Evolutionary conservation across 1,284 basidiomycete genomes (phyloP).

Genomic region (Laetiporus sulphureus): DNA sequence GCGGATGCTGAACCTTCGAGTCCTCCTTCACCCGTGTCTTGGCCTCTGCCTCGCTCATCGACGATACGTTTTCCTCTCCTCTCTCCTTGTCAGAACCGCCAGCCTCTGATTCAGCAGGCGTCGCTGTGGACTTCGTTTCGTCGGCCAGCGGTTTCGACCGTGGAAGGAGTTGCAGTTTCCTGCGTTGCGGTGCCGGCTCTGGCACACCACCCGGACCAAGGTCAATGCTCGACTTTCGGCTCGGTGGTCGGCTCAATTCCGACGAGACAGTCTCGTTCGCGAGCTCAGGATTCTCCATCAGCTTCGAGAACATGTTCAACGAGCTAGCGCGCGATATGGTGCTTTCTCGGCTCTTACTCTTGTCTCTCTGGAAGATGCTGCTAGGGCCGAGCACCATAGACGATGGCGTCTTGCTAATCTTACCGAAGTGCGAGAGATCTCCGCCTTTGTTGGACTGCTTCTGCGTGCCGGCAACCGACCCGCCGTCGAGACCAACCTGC

Average conservation of each 20-base stretch:
- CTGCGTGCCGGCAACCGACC: conserved; percentile 67
- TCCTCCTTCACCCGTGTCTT: conserved; percentile 79
- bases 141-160: conserved; percentile 45
- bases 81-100: conserved; percentile 43
- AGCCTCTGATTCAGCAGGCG: conserved; percentile 36
- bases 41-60: conserved; percentile 68
- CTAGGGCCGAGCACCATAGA: conserved; percentile 71
- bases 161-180: conserved; percentile 64
- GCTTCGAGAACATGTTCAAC: conserved; percentile 85
- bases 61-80: conserved; percentile 23
- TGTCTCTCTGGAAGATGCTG: conserved; percentile 63
- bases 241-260: conserved; percentile 43
- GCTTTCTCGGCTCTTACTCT: conserved; percentile 41
- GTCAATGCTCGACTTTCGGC: conserved; percentile 46
- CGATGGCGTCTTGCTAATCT: conserved; percentile 63
- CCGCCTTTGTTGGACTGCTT: conserved; percentile 73
- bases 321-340: conserved; percentile 76
- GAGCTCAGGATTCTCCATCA: conserved; percentile 53
- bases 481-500: conserved; percentile 69
- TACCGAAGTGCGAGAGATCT: conserved; percentile 83
- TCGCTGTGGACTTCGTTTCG: conserved; percentile 31
- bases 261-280: conserved; percentile 41
- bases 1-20: conserved; percentile 67
- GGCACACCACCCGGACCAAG: conserved; percentile 29
- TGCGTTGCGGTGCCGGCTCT: conserved; percentile 49